Evolutionary conservation across 2,329 filamentous ascomycete species (phyloP), one percentile per base, ranked within the genome.

Genomic region (Cucurbitaria berberidis): DNA sequence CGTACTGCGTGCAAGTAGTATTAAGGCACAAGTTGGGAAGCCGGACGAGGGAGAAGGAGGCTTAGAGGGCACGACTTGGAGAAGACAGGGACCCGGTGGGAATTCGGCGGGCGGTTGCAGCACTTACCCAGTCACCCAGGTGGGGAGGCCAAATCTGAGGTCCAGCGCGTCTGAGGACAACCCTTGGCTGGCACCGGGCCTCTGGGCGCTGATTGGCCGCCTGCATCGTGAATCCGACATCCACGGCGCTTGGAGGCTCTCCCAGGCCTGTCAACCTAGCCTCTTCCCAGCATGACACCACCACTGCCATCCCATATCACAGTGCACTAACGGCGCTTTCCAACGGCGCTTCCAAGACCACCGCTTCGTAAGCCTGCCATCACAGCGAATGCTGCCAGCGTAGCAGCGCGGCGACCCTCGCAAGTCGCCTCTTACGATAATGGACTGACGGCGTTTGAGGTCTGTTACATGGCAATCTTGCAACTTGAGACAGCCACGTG

Each of bases 121-220:
- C 59, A 65, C 63, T n/a, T n/a, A n/a, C n/a, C n/a, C n/a, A n/a
- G n/a, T n/a, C n/a, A 64, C 63, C 55, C 62, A 56, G 68, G 71
- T 73, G 71, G 71, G 68, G 69, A 72, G 64, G 63, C 55, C 61
- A 60, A 69, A 60, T 72, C 70, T 74, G 70, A 73, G 64, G 66
- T 66, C 55, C 68, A 64, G 59, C 67, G 63, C 62, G 72, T 73
- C 66, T 70, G 58, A 72, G 66, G 59, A 64, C 63, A 59, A 53
- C 60, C 36, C 67, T 73, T 73, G 69, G 69, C 69, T 51, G 53
- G 51, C 57, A 54, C 55, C 47, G 64, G 63, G 63, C 59, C 55
- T 55, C 45, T 9, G 47, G 46, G 30, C 38, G 24, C 38, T 72
- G 64, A 73, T 73, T 73, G 68, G 70, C 53, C 45, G 52, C 49